Conservation (phyloP, 176 grass and related monocot species). For the Canna indica region DNA sequence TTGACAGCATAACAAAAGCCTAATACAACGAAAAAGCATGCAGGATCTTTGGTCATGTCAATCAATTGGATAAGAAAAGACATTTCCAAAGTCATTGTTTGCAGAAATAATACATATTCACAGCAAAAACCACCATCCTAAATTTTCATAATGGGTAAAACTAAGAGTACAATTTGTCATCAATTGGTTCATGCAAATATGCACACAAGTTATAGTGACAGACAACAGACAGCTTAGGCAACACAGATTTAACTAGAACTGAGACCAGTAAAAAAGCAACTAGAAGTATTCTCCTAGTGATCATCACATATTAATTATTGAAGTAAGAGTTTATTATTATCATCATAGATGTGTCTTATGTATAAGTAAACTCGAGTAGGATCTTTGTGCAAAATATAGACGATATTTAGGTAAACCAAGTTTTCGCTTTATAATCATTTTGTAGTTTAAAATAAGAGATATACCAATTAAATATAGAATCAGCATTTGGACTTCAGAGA, state of each 20-base stretch:
- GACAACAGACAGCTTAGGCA: neutral
- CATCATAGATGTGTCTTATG: neutral
- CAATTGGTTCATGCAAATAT: neutral
- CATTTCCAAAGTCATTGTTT: neutral
- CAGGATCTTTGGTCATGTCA: neutral
- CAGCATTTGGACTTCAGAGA: neutral
- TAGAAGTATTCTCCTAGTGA: neutral
- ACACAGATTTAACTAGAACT: neutral
- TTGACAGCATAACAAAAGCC: neutral
- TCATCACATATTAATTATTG: neutral
- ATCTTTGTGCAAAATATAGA: neutral
- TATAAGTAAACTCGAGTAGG: neutral
- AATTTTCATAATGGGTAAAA: neutral
- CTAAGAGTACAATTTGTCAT: neutral
- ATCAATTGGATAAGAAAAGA: neutral
- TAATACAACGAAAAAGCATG: neutral
- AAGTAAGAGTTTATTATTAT: neutral
- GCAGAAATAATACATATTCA: neutral
- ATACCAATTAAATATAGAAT: neutral
- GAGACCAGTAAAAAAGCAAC: neutral
- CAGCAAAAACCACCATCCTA: neutral
- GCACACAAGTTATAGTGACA: neutral
- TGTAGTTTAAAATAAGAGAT: neutral
- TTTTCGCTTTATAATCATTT: neutral
- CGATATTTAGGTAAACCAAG: neutral